Percentiles rank a stretch among this genome's conserved stretches.
Evolutionary conservation across 495 filamentous ascomycete genomes (phyloP).

Genomic region (Aspergillus sparsus): DNA sequence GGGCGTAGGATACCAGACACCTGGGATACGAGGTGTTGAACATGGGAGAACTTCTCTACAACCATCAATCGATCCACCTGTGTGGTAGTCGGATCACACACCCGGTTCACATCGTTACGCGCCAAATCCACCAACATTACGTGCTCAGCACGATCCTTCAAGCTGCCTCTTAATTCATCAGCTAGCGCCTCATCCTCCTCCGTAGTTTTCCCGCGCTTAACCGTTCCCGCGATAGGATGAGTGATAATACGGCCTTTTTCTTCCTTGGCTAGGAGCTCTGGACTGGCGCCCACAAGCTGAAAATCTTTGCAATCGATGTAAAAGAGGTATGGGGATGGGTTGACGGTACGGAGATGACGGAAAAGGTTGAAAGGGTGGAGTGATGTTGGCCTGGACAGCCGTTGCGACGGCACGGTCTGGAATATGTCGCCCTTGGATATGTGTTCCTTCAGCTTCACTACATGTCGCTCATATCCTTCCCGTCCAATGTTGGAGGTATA

Average conservation of each 20-base stretch:
- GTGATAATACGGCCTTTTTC: conserved; percentile 89
- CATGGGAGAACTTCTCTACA: conserved; percentile 92
- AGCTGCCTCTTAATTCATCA: conserved; percentile 69
- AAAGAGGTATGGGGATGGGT: conserved; percentile 96
- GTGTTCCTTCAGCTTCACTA: conserved; percentile 78
- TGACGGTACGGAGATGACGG: conserved; percentile 90
- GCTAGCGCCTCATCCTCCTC: conserved; percentile 83
- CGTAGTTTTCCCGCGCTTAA: conserved; percentile 76
- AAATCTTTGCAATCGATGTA: conserved; percentile 89
- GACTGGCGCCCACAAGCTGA: conserved; percentile 91
- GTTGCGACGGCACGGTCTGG: conserved; percentile 93
- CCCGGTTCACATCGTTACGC: conserved; percentile 93
- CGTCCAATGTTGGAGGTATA: conserved; percentile 94
- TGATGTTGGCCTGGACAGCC: conserved; percentile 82
- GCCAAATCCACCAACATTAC: conserved; percentile 99
- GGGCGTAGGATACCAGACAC: conserved; percentile 82
- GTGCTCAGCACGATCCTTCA: conserved; percentile 96
- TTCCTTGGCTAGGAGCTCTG: conserved; percentile 89
- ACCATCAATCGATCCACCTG: conserved; percentile 92
- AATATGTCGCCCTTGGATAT: conserved; percentile 93
- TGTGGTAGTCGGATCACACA: conserved; percentile 87
- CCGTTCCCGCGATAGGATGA: conserved; percentile 95
- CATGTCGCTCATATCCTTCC: conserved; percentile 83
- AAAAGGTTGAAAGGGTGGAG: conserved; percentile 99
- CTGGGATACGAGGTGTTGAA: conserved; percentile 95